phyloP scores from a whole-genome alignment of 1,139 yeast species.

The Taphrina communis region DNA sequence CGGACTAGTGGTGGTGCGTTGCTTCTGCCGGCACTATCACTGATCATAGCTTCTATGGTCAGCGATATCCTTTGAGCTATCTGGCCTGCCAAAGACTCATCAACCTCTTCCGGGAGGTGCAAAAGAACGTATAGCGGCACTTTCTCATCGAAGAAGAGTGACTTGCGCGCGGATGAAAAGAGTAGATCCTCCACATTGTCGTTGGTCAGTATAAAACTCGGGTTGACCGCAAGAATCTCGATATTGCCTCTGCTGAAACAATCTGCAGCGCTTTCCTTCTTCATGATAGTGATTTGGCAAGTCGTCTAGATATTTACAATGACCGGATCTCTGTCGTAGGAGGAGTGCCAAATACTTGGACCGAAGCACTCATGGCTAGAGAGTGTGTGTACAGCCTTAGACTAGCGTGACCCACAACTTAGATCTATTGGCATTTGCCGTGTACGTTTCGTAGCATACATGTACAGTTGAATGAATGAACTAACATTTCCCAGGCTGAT shows the following conservation, averaged over 20 bases:
- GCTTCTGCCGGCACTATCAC: conserved; percentile 1
- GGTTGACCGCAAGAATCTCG: conserved; percentile 19
- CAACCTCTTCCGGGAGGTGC: conserved; percentile 6
- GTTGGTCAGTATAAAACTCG: not conserved
- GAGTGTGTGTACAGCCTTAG: no score
- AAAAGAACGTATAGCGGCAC: conserved; percentile 21
- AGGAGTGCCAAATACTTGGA: no score
- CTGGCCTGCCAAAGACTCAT: not conserved
- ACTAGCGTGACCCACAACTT: no score
- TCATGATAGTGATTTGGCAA: not conserved
- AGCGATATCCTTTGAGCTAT: conserved; percentile 3
- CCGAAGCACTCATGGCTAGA: no score
- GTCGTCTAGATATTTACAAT: no score
- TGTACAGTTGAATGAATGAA: no score
- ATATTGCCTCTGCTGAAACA: conserved; percentile 3
- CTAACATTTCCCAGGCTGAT: no score
- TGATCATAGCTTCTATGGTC: conserved; percentile 10
- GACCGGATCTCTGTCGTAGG: no score
- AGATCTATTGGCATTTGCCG: no score
- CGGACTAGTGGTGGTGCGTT: conserved; percentile 25
- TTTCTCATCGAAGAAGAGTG: conserved; percentile 30
- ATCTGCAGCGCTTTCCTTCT: not conserved
- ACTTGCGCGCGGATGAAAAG: conserved; percentile 11
- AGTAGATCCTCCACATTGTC: conserved; percentile 7
- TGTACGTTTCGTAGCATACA: no score